Evolutionary conservation across 1,284 basidiomycete genomes (phyloP).

Genomic region (Golubevia pallescens): DNA sequence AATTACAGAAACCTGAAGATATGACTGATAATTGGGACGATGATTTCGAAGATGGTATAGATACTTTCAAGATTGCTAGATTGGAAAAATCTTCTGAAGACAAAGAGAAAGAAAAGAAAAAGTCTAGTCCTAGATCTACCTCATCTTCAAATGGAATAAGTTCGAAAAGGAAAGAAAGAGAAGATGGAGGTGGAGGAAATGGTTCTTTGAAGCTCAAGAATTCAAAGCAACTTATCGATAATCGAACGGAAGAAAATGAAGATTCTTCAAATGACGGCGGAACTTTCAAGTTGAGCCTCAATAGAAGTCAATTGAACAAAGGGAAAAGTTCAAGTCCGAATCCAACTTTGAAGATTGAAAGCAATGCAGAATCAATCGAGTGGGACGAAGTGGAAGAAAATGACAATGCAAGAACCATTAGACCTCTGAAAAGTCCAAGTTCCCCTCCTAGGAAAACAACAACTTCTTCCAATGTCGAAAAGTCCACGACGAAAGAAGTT

Average conservation of each 20-base stretch:
- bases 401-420: conserved; percentile 41
- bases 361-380: background rate
- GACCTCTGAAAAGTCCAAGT: conserved; percentile 24
- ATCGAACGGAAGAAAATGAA: too few relatives aligned
- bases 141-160: background rate
- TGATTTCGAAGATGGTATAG: conserved; percentile 53
- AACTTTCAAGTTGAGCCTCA: too few relatives aligned
- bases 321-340: too few relatives aligned
- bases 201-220: too few relatives aligned
- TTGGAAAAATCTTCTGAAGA: conserved; percentile 24
- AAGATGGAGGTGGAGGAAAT: too few relatives aligned
- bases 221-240: too few relatives aligned
- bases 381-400: background rate
- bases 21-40: conserved; percentile 50
- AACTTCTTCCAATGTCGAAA: background rate
- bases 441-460: background rate
- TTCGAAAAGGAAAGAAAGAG: background rate
- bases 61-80: conserved; percentile 45
- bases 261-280: too few relatives aligned
- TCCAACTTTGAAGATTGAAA: too few relatives aligned
- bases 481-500: background rate
- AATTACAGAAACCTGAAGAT: conserved; percentile 36
- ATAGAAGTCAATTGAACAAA: too few relatives aligned
- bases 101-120: background rate
- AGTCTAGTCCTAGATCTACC: background rate